Conservation (phyloP, 2,329 filamentous ascomycete genomes). For the Diaporthe capsici region DNA sequence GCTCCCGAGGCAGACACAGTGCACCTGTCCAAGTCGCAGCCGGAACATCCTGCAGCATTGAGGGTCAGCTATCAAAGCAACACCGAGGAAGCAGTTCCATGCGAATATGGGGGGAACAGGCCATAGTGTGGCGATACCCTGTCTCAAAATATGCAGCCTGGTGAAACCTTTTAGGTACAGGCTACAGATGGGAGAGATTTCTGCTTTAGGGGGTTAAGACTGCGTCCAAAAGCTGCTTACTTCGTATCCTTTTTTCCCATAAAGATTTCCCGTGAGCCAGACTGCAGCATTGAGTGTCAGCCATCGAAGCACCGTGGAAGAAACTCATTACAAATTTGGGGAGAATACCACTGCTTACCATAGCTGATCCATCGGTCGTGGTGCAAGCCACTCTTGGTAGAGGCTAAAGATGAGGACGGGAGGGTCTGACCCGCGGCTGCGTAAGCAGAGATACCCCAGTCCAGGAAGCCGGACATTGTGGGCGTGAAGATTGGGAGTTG, state of each 20-base stretch:
- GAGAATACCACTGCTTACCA: background rate
- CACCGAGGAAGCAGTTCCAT: background rate
- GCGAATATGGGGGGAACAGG: no score
- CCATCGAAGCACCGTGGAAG: background rate
- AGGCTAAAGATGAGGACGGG: constrained; percentile 54
- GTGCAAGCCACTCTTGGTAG: constrained; percentile 51
- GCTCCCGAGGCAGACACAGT: constrained; percentile 57
- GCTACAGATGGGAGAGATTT: background rate
- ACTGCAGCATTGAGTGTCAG: constrained; percentile 40
- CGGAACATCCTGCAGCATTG: constrained; percentile 43
- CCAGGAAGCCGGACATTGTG: constrained; percentile 57
- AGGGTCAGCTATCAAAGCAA: background rate
- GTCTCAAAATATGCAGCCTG: no score
- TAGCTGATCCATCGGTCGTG: constrained; percentile 58
- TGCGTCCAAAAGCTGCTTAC: background rate
- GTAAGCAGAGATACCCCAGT: constrained; percentile 58
- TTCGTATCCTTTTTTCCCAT: constrained; percentile 53
- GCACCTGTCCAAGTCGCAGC: constrained; percentile 62
- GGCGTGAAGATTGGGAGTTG: constrained; percentile 54
- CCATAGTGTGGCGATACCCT: no score
- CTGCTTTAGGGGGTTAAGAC: background rate
- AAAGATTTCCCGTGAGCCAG: constrained; percentile 60
- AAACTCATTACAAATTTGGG: no score
- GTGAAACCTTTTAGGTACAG: background rate
- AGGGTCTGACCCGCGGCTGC: constrained; percentile 59